Conservation (phyloP, 192 early-diverging fungal species). For the Linnemannia hyalina region DNA sequence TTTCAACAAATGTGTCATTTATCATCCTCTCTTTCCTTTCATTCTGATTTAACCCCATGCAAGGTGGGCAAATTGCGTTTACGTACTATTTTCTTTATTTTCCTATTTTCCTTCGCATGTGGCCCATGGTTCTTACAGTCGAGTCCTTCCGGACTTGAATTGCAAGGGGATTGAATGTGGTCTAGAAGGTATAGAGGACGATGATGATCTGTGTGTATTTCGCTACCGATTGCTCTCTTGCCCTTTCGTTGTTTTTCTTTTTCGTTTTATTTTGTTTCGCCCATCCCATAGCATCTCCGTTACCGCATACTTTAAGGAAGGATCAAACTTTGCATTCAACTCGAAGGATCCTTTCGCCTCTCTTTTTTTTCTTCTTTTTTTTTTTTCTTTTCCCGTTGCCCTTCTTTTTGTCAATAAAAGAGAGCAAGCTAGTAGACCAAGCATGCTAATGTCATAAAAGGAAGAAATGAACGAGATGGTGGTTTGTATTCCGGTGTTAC, state of each 20-base stretch:
- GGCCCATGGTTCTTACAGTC: background rate
- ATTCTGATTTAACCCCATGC: background rate
- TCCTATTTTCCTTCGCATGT: background rate
- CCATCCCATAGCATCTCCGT: background rate
- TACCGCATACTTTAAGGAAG: background rate
- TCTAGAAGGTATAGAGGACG: background rate
- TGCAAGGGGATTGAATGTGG: background rate
- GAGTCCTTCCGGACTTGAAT: background rate
- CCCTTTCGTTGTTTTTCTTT: constrained; percentile 12
- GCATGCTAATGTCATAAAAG: too few relatives aligned
- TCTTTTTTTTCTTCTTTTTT: background rate
- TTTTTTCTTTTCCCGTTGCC: background rate
- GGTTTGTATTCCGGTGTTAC: too few relatives aligned
- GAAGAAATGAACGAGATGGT: too few relatives aligned
- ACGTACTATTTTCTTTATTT: background rate
- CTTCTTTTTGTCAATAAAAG: background rate
- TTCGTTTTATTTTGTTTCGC: background rate
- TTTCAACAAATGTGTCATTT: constrained; percentile 9
- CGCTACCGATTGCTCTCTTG: background rate
- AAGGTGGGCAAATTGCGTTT: background rate
- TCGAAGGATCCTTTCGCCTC: constrained; percentile 26
- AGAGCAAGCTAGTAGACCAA: background rate
- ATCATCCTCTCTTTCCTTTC: background rate
- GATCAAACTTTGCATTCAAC: constrained; percentile 50
- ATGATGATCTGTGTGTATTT: background rate